These are phyloP conservation scores for Aureobasidium sp. DNA, from an alignment of 2,329 filamentous ascomycete genomes.

Conservation along the genomic window DNA sequence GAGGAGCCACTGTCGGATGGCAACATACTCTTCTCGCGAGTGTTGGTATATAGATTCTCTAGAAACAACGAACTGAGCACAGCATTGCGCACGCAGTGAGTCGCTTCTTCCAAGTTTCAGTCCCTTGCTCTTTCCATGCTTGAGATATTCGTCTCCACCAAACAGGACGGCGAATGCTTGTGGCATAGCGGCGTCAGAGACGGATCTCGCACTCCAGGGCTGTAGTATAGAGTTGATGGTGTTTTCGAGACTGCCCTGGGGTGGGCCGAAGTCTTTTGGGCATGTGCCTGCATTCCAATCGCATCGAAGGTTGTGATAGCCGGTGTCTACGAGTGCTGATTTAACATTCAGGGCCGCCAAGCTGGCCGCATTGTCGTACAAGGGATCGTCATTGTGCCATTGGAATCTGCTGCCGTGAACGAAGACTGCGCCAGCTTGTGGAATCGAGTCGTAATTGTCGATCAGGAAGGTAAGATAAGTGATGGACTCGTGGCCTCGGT, in stretches of 20 bases:
- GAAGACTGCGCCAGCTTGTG: slow-evolving; percentile 50
- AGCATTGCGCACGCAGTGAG: slow-evolving; percentile 14
- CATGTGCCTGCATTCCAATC: slow-evolving; percentile 42
- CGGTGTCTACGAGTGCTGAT: slow-evolving; percentile 31
- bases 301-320: slow-evolving; percentile 45
- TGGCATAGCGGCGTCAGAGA: slow-evolving; percentile 38
- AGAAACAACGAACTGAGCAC: slow-evolving; percentile 56
- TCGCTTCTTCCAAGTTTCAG: slow-evolving; percentile 39
- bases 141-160: slow-evolving; percentile 12
- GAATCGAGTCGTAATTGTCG: slow-evolving; percentile 52
- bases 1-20: slow-evolving; percentile 53
- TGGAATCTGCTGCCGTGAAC: slow-evolving; percentile 50
- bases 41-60: slow-evolving; percentile 44
- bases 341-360: slow-evolving; percentile 34
- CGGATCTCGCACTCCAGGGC: slow-evolving; percentile 17
- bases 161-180: slow-evolving; percentile 41
- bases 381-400: slow-evolving; percentile 50
- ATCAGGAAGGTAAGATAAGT: slow-evolving; percentile 55
- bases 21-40: slow-evolving; percentile 48
- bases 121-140: slow-evolving; percentile 26
- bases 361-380: slow-evolving; percentile 41
- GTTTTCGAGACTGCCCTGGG: slow-evolving; percentile 22
- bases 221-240: slow-evolving; percentile 33
- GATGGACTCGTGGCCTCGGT: slow-evolving; percentile 55
- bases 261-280: slow-evolving; percentile 26